phyloP scores from a whole-genome alignment of 148 eudicot species.

The Rhododendron vialii region DNA sequence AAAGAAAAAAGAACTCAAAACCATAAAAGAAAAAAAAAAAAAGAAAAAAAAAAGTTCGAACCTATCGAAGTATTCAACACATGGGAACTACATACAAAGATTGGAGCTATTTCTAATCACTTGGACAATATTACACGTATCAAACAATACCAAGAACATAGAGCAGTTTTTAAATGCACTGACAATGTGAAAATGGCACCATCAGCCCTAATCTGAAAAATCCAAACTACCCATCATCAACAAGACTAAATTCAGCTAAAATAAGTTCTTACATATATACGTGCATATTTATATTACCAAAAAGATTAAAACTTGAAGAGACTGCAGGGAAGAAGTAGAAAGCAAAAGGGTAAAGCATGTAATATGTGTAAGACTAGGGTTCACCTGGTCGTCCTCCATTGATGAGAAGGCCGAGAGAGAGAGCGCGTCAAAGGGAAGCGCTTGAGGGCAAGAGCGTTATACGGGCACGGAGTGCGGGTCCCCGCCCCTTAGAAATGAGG shows the following conservation, averaged over 20 bases:
- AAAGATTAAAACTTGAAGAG: not conserved
- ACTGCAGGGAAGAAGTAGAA: not conserved
- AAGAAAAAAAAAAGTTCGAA: too few relatives aligned
- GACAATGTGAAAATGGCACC: constrained; percentile 1
- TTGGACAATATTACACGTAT: not conserved
- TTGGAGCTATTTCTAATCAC: not conserved
- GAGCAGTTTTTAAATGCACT: not conserved
- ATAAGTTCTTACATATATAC: not conserved
- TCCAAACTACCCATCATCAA: not conserved
- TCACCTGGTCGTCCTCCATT: constrained; percentile 10
- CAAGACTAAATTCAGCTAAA: not conserved
- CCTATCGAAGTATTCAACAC: not conserved
- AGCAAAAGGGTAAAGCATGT: not conserved
- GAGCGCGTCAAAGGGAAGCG: not conserved
- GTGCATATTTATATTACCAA: not conserved
- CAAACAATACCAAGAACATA: not conserved
- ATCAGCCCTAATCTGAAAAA: not conserved
- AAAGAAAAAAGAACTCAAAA: not conserved
- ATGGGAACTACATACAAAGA: not conserved
- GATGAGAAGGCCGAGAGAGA: not conserved
- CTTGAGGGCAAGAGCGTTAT: not conserved
- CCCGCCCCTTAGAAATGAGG: not conserved
- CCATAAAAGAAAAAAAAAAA: not conserved
- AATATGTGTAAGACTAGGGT: not conserved
- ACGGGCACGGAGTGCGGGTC: not conserved